phyloP scores from a whole-genome alignment of 2,329 filamentous ascomycete species.

The Remersonia thermophila region DNA sequence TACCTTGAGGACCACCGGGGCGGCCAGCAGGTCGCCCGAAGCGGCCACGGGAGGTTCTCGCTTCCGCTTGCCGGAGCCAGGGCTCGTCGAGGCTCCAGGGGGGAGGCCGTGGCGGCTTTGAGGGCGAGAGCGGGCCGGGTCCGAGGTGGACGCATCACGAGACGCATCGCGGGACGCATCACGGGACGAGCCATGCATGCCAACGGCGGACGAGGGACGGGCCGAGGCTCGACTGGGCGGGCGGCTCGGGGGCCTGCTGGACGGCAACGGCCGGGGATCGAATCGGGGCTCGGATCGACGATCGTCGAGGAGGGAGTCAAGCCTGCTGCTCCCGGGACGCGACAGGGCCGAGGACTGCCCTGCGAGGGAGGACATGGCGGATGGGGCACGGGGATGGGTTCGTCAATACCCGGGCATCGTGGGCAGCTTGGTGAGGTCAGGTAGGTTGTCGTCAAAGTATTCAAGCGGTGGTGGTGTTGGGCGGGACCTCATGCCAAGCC shows the following conservation, averaged over 20 bases:
- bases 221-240: slow-evolving; percentile 9
- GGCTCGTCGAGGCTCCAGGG: slow-evolving; percentile 16
- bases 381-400: slow-evolving; percentile 6
- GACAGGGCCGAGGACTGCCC: slow-evolving; percentile 33
- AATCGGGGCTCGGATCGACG: too few species aligned
- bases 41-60: slow-evolving; percentile 24
- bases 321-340: slow-evolving; percentile 25
- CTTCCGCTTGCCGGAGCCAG: slow-evolving; percentile 25
- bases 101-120: slow-evolving; percentile 3
- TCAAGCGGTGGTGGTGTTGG: too few species aligned
- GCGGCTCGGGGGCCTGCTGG: slow-evolving; percentile 3
- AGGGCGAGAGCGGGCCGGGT: slow-evolving; percentile 4
- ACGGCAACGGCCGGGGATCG: background rate
- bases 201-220: slow-evolving; percentile 14
- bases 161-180: slow-evolving; percentile 21
- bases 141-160: slow-evolving; percentile 20
- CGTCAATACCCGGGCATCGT: slow-evolving; percentile 20
- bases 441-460: too few species aligned
- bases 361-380: slow-evolving; percentile 22
- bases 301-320: slow-evolving; percentile 10
- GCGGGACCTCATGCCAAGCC: too few species aligned
- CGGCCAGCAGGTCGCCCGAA: slow-evolving; percentile 40
- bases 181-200: slow-evolving; percentile 29
- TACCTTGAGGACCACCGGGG: slow-evolving; percentile 42
- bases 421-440: too few species aligned